Base-by-base conservation (phyloP, 768 basidiomycete species). In the Russula ochroleuca region DNA sequence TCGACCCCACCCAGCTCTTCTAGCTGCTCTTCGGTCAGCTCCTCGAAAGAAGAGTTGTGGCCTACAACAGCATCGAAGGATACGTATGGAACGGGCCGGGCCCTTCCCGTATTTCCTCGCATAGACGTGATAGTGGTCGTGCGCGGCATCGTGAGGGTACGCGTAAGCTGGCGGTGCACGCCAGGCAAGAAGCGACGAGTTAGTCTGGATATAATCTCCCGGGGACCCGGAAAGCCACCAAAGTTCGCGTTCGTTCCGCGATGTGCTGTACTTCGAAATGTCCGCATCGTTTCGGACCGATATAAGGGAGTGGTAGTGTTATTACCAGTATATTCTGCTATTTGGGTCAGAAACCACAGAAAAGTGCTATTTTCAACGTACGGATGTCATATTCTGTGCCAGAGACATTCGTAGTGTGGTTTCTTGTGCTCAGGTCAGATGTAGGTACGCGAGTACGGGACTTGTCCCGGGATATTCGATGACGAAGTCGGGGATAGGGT, bases 1-100 rank as follows among this genome's bases (percentile, higher is more conserved):
- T 99, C 96, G 8, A 97, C 88, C 21, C 96, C 95, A 5, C 94
- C 94, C 5, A 98, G 76, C 73, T 97, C 93, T 68, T 96, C 94
- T 68, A 91, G 77, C 70, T 98, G 90, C 52, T 94, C 92, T 21
- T 82, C 79, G 0, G 86, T 90, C 58, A 96, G 75, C 67, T 73
- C 77, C 41, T 82, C 80, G 67, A 92, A 92, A 3, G 77, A 76
- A 3, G 89, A 92, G 72, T 95, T 96, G 38, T 86, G 81, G 0
- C 92, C 90, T n/a, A 94, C 91, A 2, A 83, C 72, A 0, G 92
- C 90, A 50, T 92, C 84, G 71, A 97, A 98, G 1, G 86, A 82
- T 62, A 98, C 87, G 73, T 98, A 98, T 0, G 89, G 78, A 2
- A 89, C 93, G 1, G 75, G 72, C 67, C 76, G 81, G 54, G 77